Conservation (phyloP, 257 asterid species). For the Salvia miltiorrhiza region DNA sequence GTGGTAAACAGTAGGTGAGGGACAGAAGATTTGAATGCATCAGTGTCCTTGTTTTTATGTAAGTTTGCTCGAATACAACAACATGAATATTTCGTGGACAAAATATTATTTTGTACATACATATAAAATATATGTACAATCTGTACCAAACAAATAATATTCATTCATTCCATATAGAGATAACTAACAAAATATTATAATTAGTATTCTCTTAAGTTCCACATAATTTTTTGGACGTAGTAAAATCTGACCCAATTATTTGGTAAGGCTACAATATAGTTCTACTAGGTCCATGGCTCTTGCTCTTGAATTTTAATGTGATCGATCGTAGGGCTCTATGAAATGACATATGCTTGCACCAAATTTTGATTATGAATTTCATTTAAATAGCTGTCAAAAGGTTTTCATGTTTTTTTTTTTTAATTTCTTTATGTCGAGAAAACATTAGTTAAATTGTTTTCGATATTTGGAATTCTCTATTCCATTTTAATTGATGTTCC, state of each 20-base stretch:
- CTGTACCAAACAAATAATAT: not conserved
- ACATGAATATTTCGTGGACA: not conserved
- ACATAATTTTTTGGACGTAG: not conserved
- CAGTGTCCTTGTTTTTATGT: slow-evolving; percentile 18
- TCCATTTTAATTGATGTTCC: no score
- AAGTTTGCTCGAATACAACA: not conserved
- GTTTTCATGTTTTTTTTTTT: not conserved
- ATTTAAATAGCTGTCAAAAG: not conserved
- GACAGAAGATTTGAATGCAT: slow-evolving; percentile 24
- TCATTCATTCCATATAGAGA: not conserved
- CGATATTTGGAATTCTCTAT: no score
- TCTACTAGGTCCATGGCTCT: not conserved
- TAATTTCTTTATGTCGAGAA: no score
- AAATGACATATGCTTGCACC: not conserved
- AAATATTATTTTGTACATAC: not conserved
- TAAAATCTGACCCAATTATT: not conserved
- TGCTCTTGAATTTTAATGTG: not conserved
- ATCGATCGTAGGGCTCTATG: not conserved
- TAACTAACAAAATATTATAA: not conserved
- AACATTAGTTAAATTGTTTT: no score
- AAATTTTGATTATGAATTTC: not conserved
- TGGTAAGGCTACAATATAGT: not conserved
- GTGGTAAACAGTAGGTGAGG: slow-evolving; percentile 12
- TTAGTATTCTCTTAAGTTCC: not conserved
- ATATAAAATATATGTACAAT: not conserved